phyloP scores from a whole-genome alignment of 2,329 filamentous ascomycete species.

The Juglanconis oblonga region DNA sequence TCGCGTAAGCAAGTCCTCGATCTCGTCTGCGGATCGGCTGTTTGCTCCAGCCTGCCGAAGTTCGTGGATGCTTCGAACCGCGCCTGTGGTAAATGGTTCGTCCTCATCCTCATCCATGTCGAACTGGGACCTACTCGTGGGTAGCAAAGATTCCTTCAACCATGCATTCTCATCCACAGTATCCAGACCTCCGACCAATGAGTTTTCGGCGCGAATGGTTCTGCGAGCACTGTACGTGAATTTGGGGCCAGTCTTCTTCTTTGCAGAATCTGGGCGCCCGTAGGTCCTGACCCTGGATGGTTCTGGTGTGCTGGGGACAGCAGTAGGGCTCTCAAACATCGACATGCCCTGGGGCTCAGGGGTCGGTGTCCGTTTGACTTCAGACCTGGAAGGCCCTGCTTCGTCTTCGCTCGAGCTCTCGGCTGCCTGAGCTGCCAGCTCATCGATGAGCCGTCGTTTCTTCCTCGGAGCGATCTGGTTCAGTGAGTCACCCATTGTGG shows the following conservation, averaged over 20 bases:
- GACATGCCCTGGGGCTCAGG: slow-evolving; percentile 14
- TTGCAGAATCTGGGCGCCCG: slow-evolving; percentile 21
- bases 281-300: slow-evolving; percentile 20
- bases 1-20: slow-evolving; percentile 61
- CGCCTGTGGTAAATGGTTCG: slow-evolving; percentile 40
- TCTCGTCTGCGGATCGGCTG: slow-evolving; percentile 62
- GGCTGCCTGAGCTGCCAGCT: slow-evolving; percentile 37
- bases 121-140: slow-evolving; percentile 25
- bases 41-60: slow-evolving; percentile 64
- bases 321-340: slow-evolving; percentile 16
- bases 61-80: slow-evolving; percentile 63
- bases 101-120: slow-evolving; percentile 41
- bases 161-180: slow-evolving; percentile 20
- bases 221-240: slow-evolving; percentile 38
- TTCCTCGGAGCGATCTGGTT: slow-evolving; percentile 12
- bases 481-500: slow-evolving; percentile 9
- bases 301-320: slow-evolving; percentile 22
- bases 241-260: slow-evolving; percentile 33
- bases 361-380: slow-evolving; percentile 17
- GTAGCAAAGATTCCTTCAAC: slow-evolving; percentile 24
- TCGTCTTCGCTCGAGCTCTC: slow-evolving; percentile 30
- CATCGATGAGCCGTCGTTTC: slow-evolving; percentile 39
- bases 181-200: slow-evolving; percentile 8
- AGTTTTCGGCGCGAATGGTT: slow-evolving; percentile 29
- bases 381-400: slow-evolving; percentile 1